These are phyloP conservation scores for Torulaspora gathmanii DNA, from an alignment of 805 yeast genomes.

Conservation along the genomic window DNA sequence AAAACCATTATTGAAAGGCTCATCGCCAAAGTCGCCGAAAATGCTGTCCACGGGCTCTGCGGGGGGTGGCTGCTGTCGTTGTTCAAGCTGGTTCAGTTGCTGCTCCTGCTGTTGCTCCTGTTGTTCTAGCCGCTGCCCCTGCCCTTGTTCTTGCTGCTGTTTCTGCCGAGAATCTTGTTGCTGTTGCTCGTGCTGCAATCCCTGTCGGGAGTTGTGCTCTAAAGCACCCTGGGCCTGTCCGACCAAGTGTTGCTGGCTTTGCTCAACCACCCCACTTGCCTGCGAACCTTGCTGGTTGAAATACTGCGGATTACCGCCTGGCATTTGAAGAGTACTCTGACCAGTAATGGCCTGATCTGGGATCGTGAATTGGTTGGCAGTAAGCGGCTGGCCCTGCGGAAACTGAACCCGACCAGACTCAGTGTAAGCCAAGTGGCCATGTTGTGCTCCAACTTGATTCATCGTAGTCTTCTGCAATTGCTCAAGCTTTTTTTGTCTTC, in stretches of 20 bases:
- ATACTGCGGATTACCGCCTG: not conserved
- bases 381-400: not conserved
- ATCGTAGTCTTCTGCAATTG: not conserved
- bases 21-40: conserved; percentile 30
- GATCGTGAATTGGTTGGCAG: not conserved
- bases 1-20: conserved; percentile 32
- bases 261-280: not conserved
- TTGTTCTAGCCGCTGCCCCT: conserved; percentile 10
- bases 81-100: conserved; percentile 11
- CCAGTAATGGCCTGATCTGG: not conserved
- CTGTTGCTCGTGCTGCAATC: conserved; percentile 9
- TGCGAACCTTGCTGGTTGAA: not conserved
- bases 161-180: conserved; percentile 24
- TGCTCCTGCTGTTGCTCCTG: conserved; percentile 5
- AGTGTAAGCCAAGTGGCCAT: not conserved
- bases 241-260: not conserved
- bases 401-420: not conserved
- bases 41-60: conserved; percentile 20
- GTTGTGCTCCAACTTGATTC: not conserved
- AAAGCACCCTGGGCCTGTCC: not conserved
- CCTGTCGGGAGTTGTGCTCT: conserved; percentile 11
- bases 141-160: conserved; percentile 9
- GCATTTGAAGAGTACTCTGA: not conserved
- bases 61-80: conserved; percentile 8
- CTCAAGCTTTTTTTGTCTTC: conserved; percentile 10